phyloP scores from a whole-genome alignment of 352 stramenopile genomes.

The Pythium volutum region DNA sequence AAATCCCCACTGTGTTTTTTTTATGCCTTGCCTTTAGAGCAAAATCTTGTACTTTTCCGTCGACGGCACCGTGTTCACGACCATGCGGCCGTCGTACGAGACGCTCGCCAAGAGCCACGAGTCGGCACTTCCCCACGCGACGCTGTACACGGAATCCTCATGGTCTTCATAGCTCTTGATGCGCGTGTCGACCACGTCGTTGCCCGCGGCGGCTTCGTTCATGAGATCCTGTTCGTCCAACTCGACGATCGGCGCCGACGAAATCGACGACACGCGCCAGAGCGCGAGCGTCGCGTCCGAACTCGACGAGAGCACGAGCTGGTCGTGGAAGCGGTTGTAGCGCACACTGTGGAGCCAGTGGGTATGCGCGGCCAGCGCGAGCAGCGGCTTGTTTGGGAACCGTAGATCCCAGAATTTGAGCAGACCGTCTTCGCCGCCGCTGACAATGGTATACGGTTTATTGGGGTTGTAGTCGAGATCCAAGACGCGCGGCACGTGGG shows the following conservation, averaged over 20 bases:
- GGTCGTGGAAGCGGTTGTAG: conserved; percentile 99
- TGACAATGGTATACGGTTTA: conserved; percentile 91
- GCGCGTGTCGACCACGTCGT: conserved; percentile 63
- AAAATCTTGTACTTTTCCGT: conserved; percentile 99
- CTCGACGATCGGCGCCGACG: conserved; percentile 94
- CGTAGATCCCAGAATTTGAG: conserved; percentile 99
- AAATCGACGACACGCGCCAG: conserved; percentile 96
- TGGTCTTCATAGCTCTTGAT: conserved; percentile 92
- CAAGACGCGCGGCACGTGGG: conserved; percentile 53
- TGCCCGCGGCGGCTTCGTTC: conserved; percentile 49
- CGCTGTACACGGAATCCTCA: conserved; percentile 92
- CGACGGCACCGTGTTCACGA: conserved; percentile 95
- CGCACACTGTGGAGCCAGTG: conserved; percentile 90
- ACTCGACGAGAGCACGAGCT: conserved; percentile 92
- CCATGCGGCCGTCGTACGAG: conserved; percentile 94
- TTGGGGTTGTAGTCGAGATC: conserved; percentile 99
- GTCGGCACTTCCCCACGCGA: conserved; percentile 92
- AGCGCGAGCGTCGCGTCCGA: conserved; percentile 93
- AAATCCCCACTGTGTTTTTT: too few species aligned
- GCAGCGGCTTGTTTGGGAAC: conserved; percentile 63
- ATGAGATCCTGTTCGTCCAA: conserved; percentile 83
- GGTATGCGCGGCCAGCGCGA: conserved; percentile 87
- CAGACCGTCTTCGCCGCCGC: conserved; percentile 91
- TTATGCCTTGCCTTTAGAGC: conserved; percentile 59
- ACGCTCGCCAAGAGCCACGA: conserved; percentile 96